Conservation (phyloP, 148 eudicot species). For the Drosera capensis region DNA sequence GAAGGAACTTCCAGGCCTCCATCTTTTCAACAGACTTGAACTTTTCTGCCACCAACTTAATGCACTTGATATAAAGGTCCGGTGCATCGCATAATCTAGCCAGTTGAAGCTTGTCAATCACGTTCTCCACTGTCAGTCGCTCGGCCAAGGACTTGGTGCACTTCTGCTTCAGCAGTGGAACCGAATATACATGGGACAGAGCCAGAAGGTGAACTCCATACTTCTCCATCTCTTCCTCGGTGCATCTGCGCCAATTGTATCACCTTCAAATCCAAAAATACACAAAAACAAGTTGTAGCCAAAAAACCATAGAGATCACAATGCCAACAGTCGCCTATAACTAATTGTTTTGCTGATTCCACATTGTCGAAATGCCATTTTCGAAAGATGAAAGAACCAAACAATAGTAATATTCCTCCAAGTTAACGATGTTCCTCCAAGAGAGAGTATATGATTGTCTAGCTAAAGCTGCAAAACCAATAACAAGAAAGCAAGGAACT, state of each 20-base stretch:
- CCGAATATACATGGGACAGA: constrained; percentile 66
- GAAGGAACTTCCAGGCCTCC: constrained; percentile 74
- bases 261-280: neutral
- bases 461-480: too few relatives aligned
- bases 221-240: constrained; percentile 60
- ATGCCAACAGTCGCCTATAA: too few relatives aligned
- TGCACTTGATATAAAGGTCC: constrained; percentile 53
- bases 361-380: too few relatives aligned
- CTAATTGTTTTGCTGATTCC: too few relatives aligned
- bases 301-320: too few relatives aligned
- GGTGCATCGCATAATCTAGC: constrained; percentile 87
- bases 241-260: constrained; percentile 29
- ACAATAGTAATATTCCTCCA: too few relatives aligned
- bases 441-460: too few relatives aligned
- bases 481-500: too few relatives aligned
- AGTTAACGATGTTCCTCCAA: too few relatives aligned
- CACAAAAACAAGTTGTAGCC: too few relatives aligned
- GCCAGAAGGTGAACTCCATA: constrained; percentile 73
- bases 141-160: constrained; percentile 48
- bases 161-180: constrained; percentile 65
- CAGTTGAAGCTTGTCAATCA: constrained; percentile 68
- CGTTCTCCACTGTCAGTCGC: constrained; percentile 48
- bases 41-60: constrained; percentile 36
- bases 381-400: too few relatives aligned
- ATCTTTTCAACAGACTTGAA: constrained; percentile 59